Evolutionary conservation across 2,329 filamentous ascomycete genomes (phyloP).

Genomic region (Sporothrix mexicana): DNA sequence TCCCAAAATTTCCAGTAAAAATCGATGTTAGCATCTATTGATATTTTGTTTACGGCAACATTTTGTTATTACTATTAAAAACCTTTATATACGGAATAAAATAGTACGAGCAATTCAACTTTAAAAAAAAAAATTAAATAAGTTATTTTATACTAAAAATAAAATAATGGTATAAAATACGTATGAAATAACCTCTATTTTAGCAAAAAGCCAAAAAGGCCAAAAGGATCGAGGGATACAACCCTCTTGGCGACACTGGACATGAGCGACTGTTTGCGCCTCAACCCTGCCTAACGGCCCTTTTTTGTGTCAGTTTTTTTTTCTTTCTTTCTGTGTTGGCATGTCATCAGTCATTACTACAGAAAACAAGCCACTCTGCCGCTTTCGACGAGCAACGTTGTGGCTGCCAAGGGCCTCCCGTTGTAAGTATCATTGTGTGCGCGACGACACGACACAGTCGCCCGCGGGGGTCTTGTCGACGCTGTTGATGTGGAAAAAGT

Average conservation of each 20-base stretch:
- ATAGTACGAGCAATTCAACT: too few relatives aligned
- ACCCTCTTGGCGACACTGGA: not conserved
- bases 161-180: too few relatives aligned
- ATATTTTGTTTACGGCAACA: too few relatives aligned
- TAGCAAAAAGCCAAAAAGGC: too few relatives aligned
- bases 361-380: not conserved
- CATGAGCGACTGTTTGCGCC: conserved; percentile 6
- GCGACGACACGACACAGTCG: conserved; percentile 61
- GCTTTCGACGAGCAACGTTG: not conserved
- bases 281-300: not conserved
- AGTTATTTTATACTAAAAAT: too few relatives aligned
- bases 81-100: too few relatives aligned
- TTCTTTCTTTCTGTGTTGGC: not conserved
- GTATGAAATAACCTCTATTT: too few relatives aligned
- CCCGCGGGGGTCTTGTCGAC: conserved; percentile 57
- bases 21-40: too few relatives aligned
- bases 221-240: not conserved
- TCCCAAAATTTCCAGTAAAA: too few relatives aligned
- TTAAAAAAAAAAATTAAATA: too few relatives aligned
- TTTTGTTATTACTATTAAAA: too few relatives aligned
- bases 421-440: too few relatives aligned
- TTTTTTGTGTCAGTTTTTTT: not conserved
- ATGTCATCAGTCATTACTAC: not conserved
- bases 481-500: conserved; percentile 64
- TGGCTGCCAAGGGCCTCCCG: not conserved